These are phyloP conservation scores for Aureobasidium sp. DNA, from an alignment of 2,329 filamentous ascomycete species.

Conservation along the genomic window DNA sequence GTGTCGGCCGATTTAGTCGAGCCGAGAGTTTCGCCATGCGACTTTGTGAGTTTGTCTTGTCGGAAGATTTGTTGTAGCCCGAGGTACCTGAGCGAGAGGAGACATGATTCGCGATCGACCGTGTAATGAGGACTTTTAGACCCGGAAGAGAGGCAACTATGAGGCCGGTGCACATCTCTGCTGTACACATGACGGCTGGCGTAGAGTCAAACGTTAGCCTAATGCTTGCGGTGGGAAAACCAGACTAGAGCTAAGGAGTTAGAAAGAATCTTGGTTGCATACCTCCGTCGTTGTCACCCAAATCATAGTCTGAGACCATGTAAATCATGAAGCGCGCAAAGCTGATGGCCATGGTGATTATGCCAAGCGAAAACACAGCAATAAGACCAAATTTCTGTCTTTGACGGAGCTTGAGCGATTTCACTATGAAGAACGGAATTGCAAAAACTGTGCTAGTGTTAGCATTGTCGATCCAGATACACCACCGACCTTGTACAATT, in stretches of 20 bases:
- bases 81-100: background rate
- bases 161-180: constrained; percentile 11
- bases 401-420: constrained; percentile 5
- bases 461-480: background rate
- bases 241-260: background rate
- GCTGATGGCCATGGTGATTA: constrained; percentile 13
- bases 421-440: constrained; percentile 6
- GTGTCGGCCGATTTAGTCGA: background rate
- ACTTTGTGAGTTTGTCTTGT: background rate
- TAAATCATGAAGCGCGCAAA: constrained; percentile 11
- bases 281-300: constrained; percentile 11
- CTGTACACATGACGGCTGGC: constrained; percentile 11
- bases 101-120: background rate
- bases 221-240: background rate
- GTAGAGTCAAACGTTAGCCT: too few relatives aligned
- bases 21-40: background rate
- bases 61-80: background rate
- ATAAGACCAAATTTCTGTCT: constrained; percentile 10
- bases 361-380: constrained; percentile 3
- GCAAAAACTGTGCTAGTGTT: background rate
- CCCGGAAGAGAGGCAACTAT: constrained; percentile 7
- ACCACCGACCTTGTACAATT: too few relatives aligned
- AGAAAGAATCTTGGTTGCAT: background rate
- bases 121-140: constrained; percentile 10
- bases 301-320: background rate